Evolutionary conservation across 2,329 filamentous ascomycete species (phyloP).

Genomic region (Lachnellula occidentalis): DNA sequence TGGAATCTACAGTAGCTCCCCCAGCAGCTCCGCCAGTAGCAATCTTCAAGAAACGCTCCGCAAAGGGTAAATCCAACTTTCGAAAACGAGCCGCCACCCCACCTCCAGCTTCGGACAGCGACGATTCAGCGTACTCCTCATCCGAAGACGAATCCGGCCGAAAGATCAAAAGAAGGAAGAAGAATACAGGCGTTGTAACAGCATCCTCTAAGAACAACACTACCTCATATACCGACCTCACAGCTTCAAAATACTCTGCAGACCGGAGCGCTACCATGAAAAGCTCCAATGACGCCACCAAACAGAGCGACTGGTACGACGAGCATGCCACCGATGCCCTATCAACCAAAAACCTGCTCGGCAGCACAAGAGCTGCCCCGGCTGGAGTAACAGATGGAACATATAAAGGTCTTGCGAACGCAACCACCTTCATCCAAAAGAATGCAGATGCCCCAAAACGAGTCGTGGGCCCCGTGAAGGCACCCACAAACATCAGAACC

Average conservation of each 20-base stretch:
- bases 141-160: constrained; percentile 73
- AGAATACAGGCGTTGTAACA: constrained; percentile 58
- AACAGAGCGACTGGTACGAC: constrained; percentile 84
- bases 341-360: constrained; percentile 49
- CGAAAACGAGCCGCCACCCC: constrained; percentile 78
- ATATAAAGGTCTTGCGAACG: constrained; percentile 71
- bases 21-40: constrained; percentile 38
- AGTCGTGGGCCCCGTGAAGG: constrained; percentile 80
- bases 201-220: constrained; percentile 51
- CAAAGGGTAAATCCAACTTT: constrained; percentile 69
- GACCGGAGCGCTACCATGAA: constrained; percentile 59
- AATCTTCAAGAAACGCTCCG: constrained; percentile 80
- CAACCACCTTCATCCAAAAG: constrained; percentile 68
- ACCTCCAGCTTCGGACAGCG: constrained; percentile 59
- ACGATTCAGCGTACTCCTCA: constrained; percentile 61
- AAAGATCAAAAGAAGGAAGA: constrained; percentile 73
- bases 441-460: constrained; percentile 68
- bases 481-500: constrained; percentile 81
- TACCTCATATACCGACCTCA: constrained; percentile 38
- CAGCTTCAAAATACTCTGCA: constrained; percentile 51
- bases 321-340: constrained; percentile 46
- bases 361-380: constrained; percentile 43
- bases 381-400: constrained; percentile 52
- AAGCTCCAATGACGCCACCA: constrained; percentile 80
- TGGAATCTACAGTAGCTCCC: constrained; percentile 5